These are phyloP conservation scores for Aspergillus persii DNA, from an alignment of 2,329 filamentous ascomycete species.

Conservation along the genomic window DNA sequence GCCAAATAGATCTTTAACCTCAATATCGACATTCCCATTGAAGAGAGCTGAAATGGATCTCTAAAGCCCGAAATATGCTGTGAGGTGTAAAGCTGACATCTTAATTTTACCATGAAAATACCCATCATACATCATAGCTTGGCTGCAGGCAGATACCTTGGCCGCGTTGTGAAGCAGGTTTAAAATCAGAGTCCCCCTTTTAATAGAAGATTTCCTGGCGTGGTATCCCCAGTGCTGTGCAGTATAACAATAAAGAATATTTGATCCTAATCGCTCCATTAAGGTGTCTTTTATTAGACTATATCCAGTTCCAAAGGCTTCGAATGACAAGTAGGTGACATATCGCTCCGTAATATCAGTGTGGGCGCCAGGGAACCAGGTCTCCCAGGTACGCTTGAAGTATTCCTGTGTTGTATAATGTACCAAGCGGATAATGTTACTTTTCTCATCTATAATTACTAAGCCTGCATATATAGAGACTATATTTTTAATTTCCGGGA, in stretches of 20 bases:
- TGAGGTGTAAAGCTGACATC: slow-evolving; percentile 4
- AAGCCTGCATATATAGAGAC: slow-evolving; percentile 33
- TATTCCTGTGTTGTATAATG: slow-evolving; percentile 36
- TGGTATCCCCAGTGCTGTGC: slow-evolving; percentile 18
- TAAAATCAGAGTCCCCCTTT: neutral
- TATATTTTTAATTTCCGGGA: slow-evolving; percentile 28
- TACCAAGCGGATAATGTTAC: slow-evolving; percentile 30
- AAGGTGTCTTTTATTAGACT: neutral
- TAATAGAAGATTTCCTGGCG: neutral
- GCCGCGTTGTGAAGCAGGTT: neutral
- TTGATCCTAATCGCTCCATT: neutral
- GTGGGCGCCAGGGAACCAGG: slow-evolving; percentile 16
- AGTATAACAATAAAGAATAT: slow-evolving; percentile 13
- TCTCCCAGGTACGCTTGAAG: slow-evolving; percentile 16
- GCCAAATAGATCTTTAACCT: too few relatives aligned
- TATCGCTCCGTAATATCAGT: slow-evolving; percentile 15
- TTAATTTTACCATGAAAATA: neutral
- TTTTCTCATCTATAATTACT: slow-evolving; percentile 30
- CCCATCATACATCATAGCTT: neutral
- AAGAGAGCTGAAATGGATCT: neutral
- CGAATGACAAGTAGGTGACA: slow-evolving; percentile 23
- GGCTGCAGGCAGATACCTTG: neutral
- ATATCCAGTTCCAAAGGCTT: slow-evolving; percentile 10
- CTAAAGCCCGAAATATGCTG: slow-evolving; percentile 4
- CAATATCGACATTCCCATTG: too few relatives aligned